Evolutionary conservation across 805 yeast species (phyloP).

Genomic region (Millerago galiae): DNA sequence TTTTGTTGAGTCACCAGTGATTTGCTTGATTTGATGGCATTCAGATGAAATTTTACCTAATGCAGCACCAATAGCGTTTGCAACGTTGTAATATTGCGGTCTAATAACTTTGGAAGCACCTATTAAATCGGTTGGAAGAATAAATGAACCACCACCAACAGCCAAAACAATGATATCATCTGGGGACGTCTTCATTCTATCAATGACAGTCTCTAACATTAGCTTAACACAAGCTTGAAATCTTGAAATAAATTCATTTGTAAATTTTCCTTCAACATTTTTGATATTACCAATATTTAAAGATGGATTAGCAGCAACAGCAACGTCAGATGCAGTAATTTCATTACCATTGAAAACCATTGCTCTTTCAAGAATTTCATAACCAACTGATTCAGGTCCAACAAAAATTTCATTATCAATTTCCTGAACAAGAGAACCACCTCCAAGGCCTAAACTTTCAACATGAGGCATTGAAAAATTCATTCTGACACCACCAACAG

Average conservation of each 20-base stretch:
- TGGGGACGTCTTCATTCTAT: slow-evolving; percentile 40
- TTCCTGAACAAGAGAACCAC: slow-evolving; percentile 40
- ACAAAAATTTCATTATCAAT: slow-evolving; percentile 24
- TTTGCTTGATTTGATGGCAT: slow-evolving; percentile 7
- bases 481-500: slow-evolving; percentile 43
- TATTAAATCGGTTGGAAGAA: slow-evolving; percentile 30
- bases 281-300: slow-evolving; percentile 5
- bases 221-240: slow-evolving; percentile 11
- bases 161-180: slow-evolving; percentile 38
- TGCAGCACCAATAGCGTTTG: slow-evolving; percentile 49
- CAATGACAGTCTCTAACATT: slow-evolving; percentile 31
- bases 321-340: slow-evolving; percentile 34
- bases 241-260: slow-evolving; percentile 11
- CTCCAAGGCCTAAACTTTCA: slow-evolving; percentile 45
- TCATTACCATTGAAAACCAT: slow-evolving; percentile 37
- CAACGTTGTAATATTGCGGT: slow-evolving; percentile 39
- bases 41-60: slow-evolving; percentile 10
- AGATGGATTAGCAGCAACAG: slow-evolving; percentile 20
- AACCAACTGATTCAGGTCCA: slow-evolving; percentile 47
- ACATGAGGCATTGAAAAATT: slow-evolving; percentile 46
- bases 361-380: slow-evolving; percentile 27
- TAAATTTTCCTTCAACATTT: slow-evolving; percentile 20
- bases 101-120: slow-evolving; percentile 40
- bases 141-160: slow-evolving; percentile 48
- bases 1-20: slow-evolving; percentile 8